A percentile compares a stretch with the other conserved stretches of the same genome.
Evolutionary conservation across 2,329 filamentous ascomycete genomes (phyloP).

Genomic region (Lasiodiplodia theobromae): DNA sequence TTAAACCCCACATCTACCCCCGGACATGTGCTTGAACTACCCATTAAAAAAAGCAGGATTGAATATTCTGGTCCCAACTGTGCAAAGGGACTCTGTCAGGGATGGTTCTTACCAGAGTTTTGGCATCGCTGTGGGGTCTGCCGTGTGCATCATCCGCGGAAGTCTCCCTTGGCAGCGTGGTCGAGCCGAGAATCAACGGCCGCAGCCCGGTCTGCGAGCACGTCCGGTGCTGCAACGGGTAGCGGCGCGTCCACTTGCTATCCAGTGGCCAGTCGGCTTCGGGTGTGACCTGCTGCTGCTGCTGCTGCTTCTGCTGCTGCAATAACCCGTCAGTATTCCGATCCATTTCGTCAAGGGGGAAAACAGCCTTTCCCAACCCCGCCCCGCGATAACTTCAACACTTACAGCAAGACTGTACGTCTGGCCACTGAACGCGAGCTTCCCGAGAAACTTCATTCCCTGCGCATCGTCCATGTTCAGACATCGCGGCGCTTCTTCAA

Average conservation of each 20-base stretch:
- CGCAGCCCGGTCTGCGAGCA: neutral
- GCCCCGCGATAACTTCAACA: neutral
- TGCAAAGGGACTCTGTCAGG: too few species aligned
- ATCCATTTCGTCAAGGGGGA: too few species aligned
- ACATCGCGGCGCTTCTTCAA: conserved; percentile 46
- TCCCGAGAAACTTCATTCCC: conserved; percentile 42
- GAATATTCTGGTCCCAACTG: too few species aligned
- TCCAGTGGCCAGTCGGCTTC: neutral
- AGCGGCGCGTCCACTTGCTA: neutral
- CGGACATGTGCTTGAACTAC: too few species aligned
- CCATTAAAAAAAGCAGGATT: too few species aligned
- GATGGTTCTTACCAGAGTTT: too few species aligned
- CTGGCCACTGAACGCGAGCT: conserved; percentile 34
- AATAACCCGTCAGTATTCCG: neutral
- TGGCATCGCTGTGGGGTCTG: too few species aligned
- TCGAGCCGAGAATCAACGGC: neutral
- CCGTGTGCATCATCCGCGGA: neutral
- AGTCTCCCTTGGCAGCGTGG: neutral
- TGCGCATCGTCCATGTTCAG: conserved; percentile 41
- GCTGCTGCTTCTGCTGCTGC: neutral
- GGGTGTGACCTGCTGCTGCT: neutral
- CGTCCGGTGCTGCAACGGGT: neutral
- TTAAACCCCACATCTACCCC: too few species aligned
- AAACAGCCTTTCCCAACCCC: too few species aligned
- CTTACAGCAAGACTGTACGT: neutral